phyloP scores from a whole-genome alignment of 495 filamentous ascomycete species.

The Lophiotrema nucula region DNA sequence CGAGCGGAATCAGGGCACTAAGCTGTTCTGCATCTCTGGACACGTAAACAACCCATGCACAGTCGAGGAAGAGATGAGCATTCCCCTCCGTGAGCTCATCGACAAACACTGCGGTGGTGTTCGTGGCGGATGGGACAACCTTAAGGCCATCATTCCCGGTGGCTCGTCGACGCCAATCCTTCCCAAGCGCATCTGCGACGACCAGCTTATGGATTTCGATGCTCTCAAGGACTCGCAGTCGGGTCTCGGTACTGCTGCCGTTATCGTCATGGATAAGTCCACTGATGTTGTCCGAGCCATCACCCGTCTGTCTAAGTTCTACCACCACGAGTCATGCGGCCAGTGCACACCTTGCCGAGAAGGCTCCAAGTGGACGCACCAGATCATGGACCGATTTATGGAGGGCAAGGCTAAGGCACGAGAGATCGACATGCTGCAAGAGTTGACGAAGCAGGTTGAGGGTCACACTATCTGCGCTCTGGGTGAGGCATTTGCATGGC shows the following conservation, averaged over 20 bases:
- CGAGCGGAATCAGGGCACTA: slow-evolving; percentile 92
- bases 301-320: slow-evolving; percentile 89
- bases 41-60: slow-evolving; percentile 98
- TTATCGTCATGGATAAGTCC: slow-evolving; percentile 98
- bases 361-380: slow-evolving; percentile 95
- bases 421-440: slow-evolving; percentile 99
- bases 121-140: slow-evolving; percentile 94
- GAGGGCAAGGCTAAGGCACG: slow-evolving; percentile 80
- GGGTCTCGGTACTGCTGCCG: slow-evolving; percentile 94
- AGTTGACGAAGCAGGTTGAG: slow-evolving; percentile 98
- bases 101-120: slow-evolving; percentile 98
- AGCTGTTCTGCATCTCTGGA: slow-evolving; percentile 97
- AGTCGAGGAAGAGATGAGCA: slow-evolving; percentile 98
- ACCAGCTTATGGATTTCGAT: slow-evolving; percentile 99
- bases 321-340: slow-evolving; percentile 96
- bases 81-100: slow-evolving; percentile 88
- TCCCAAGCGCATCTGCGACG: slow-evolving; percentile 80
- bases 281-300: slow-evolving; percentile 94
- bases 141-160: slow-evolving; percentile 90
- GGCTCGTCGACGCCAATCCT: slow-evolving; percentile 95
- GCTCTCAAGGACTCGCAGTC: slow-evolving; percentile 96
- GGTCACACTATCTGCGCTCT: slow-evolving; percentile 98
- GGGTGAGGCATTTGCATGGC: slow-evolving; percentile 98
- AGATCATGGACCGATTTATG: slow-evolving; percentile 97
- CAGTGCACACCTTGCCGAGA: slow-evolving; percentile 98